Percentiles rank a stretch among this genome's conserved stretches.
phyloP scores from a whole-genome alignment of 106 monocot species.

The Allium fistulosum region DNA sequence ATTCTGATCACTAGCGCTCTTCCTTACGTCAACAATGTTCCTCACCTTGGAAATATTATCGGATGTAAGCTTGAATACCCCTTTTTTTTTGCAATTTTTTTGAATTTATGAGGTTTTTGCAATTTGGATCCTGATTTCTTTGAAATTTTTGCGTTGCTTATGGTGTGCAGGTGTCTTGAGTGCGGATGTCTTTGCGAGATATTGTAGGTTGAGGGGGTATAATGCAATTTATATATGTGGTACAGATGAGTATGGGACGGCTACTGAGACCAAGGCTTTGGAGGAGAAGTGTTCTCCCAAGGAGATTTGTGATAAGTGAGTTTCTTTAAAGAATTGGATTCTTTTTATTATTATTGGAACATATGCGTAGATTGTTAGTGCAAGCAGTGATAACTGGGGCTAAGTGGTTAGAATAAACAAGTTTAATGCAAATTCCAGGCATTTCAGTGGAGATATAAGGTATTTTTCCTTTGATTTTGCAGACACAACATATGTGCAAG shows the following conservation, averaged over 20 bases:
- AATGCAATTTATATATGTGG: constrained; percentile 85
- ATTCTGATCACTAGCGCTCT: constrained; percentile 93
- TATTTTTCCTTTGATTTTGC: too few species aligned
- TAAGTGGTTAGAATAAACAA: too few species aligned
- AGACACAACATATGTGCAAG: too few species aligned
- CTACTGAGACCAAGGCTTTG: constrained; percentile 92
- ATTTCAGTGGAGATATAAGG: too few species aligned
- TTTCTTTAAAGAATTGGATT: not conserved
- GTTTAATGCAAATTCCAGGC: too few species aligned
- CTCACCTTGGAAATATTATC: constrained; percentile 94
- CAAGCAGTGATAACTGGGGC: too few species aligned
- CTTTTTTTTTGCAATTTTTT: not conserved
- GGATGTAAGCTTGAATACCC: constrained; percentile 40
- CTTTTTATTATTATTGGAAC: too few species aligned
- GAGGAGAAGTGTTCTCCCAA: constrained; percentile 97
- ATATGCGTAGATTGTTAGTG: too few species aligned
- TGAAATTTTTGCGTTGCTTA: not conserved
- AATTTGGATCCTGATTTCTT: not conserved
- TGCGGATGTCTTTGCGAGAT: constrained; percentile 91
- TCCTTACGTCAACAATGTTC: constrained; percentile 96
- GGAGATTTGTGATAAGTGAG: constrained; percentile 95
- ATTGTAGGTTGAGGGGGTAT: constrained; percentile 80
- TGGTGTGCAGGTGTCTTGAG: constrained; percentile 70
- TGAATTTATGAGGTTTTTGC: too few species aligned
- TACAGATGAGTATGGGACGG: constrained; percentile 94